A percentile compares a stretch with the other conserved stretches of the same genome.
These are phyloP conservation scores for Coemansia sp. DNA, from an alignment of 192 early-diverging fungal species.

Conservation along the genomic window DNA sequence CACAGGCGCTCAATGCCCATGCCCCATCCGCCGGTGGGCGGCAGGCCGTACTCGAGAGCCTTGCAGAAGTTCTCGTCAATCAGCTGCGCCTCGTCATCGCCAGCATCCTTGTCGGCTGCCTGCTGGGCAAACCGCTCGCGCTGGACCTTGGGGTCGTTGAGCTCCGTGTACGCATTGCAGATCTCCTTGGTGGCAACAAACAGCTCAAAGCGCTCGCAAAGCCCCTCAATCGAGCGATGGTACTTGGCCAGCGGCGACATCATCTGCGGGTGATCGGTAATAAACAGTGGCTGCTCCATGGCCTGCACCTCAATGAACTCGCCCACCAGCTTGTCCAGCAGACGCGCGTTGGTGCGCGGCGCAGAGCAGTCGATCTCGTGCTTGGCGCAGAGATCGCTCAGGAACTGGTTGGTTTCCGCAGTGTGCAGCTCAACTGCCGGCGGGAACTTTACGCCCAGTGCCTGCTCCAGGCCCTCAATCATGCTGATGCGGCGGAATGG, in stretches of 20 bases:
- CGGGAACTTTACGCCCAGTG: slow-evolving; percentile 90
- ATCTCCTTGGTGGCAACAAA: slow-evolving; percentile 99
- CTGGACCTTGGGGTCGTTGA: slow-evolving; percentile 99
- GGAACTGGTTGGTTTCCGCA: slow-evolving; percentile 82
- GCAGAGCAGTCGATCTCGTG: slow-evolving; percentile 92
- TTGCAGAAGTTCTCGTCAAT: slow-evolving; percentile 98
- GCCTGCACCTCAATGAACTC: slow-evolving; percentile 79
- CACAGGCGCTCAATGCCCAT: slow-evolving; percentile 95
- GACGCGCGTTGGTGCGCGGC: slow-evolving; percentile 86
- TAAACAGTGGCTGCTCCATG: slow-evolving; percentile 84
- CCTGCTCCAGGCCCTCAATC: slow-evolving; percentile 89
- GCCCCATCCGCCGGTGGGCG: slow-evolving; percentile 93
- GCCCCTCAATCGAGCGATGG: slow-evolving; percentile 81
- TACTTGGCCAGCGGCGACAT: slow-evolving; percentile 99
- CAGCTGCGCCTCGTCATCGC: slow-evolving; percentile 98
- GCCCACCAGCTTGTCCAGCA: slow-evolving; percentile 94
- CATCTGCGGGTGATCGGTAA: slow-evolving; percentile 95
- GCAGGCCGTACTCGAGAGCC: slow-evolving; percentile 94
- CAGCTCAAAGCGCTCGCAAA: slow-evolving; percentile 98
- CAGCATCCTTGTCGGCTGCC: slow-evolving; percentile 93
- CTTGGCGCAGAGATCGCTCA: slow-evolving; percentile 90
- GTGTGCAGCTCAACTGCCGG: slow-evolving; percentile 77
- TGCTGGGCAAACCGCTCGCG: slow-evolving; percentile 97
- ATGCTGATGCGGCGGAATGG: slow-evolving; percentile 94
- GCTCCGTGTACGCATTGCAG: slow-evolving; percentile 98